Base-by-base conservation (phyloP, 768 basidiomycete genomes). In the Dictyophora rubrovolvata region DNA sequence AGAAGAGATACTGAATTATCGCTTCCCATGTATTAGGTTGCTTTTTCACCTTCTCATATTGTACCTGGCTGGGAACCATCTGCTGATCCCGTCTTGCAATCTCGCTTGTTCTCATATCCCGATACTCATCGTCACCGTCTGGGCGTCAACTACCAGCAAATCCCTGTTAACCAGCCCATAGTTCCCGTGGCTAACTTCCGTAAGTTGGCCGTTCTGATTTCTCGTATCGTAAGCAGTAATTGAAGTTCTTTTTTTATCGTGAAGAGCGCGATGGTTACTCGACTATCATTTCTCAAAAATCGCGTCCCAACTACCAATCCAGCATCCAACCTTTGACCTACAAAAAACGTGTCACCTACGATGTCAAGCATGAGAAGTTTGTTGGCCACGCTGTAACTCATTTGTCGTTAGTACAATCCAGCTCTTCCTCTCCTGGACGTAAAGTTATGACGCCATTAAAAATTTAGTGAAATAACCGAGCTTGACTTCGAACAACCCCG, bases 31-130 rank as follows among this genome's bases (percentile, higher is more conserved):
- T 33, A 35, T 8, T 60, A 86, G 80, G 76, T 74, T 60, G 93
- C 93, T 1, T 94, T 91, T 78, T 82, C 91, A 18, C 94, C 94
- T 0, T 87, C 90, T 0, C 94, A 97, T 71, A 74, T 83, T 53
- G 70, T 95, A 10, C 90, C 89, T 1, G 94, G 93, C 72, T 82
- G 93, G 64, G 94, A 96, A 75, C 81, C 92, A 46, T 86, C 89
- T 4, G 82, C 85, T 20, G 94, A 98, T 72, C 94, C 94, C 21
- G 89, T 97, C 65, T 79, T 97, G 63, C 93, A 97, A 69, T 87
- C 89, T 20, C 89, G 94, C 56, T 81, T 96, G 52, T 97, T 96
- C 84, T 90, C 91, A 4, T 98, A 98, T 77, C 86, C 87, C 3
- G 89, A 91, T 68, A 89, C 89, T 37, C 88, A 90, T 69, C 86